Evolutionary conservation across 306 rosid species (phyloP), one percentile per base, ranked within the genome.

Genomic region (Vigna nakashimae): DNA sequence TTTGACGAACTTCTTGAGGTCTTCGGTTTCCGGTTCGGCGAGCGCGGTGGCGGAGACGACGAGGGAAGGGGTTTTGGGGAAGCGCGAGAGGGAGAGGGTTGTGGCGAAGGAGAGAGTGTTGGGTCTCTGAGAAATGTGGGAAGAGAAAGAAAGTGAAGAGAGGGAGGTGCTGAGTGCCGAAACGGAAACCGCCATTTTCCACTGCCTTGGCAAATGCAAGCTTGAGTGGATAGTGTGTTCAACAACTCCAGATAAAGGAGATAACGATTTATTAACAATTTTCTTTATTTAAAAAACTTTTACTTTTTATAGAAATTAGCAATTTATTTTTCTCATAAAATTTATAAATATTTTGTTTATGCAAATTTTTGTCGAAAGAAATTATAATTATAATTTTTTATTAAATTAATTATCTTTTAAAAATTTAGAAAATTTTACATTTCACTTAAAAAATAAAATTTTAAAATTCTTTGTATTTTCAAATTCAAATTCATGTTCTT

Each of bases 81-180:
- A 15, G 36, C 52, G 89, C 9, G 86, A 82, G 73, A 84, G 30
- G 1, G 89, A 77, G 55, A 69, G 12, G 22, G 70, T 67, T 15
- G 71, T 81, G 13, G 82, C 48, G 49, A 89, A 52, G 0, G 84
- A 87, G 15, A 85, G 84, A 26, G 40, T 15, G 75, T 13, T 74
- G 10, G 92, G 86, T 53, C 82, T 89, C 64, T 83, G 86, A 9
- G 97, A 88, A 53, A 95, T 11, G 14, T 80, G 83, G 7, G 97
- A 91, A 28, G 98, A 95, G 82, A 95, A 95, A 2, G 98, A 92
- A 81, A 95, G 93, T 63, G 97, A 89, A 56, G 96, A 80, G 53
- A 95, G 45, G 6, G 97, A 74, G 0, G 87, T 77, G 0, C 93
- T 70, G 55, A 95, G 90, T 45, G 92, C 68, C 6, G 92, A 79